Conservation (phyloP, 345 rosid species). For the Syzygium oleosum region DNA sequence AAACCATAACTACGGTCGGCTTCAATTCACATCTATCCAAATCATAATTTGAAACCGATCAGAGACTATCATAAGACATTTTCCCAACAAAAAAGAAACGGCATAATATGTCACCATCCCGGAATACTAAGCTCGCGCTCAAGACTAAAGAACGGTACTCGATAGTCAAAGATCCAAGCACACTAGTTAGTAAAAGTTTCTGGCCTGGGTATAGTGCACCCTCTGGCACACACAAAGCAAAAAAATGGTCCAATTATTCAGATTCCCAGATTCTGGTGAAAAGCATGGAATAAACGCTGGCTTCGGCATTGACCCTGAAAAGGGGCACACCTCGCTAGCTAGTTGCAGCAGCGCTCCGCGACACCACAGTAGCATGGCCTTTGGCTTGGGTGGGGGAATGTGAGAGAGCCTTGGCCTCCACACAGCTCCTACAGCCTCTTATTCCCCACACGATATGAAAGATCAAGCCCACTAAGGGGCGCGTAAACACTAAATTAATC, state of each 20-base stretch:
- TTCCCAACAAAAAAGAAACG: not conserved
- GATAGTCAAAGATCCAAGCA: not conserved
- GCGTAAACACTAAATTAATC: not conserved
- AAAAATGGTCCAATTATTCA: not conserved
- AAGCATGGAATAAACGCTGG: not conserved
- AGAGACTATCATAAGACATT: not conserved
- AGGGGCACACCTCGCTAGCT: not conserved
- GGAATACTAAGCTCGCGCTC: not conserved
- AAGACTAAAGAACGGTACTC: not conserved
- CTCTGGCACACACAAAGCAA: not conserved
- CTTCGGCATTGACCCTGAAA: not conserved
- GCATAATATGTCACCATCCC: rapidly evolving
- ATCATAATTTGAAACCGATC: not conserved
- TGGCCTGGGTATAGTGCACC: not conserved
- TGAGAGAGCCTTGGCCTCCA: not conserved
- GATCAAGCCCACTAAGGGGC: not conserved
- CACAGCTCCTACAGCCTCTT: not conserved
- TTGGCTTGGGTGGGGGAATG: not conserved
- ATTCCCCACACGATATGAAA: not conserved
- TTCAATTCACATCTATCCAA: not conserved
- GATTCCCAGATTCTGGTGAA: not conserved
- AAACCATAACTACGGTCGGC: not conserved
- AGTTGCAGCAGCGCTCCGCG: not conserved
- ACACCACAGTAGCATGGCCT: not conserved
- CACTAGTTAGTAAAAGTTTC: not conserved